Percentiles rank a stretch among this genome's conserved stretches.
Evolutionary conservation across 495 filamentous ascomycete genomes (phyloP).

Genomic region (Neurospora sp.): DNA sequence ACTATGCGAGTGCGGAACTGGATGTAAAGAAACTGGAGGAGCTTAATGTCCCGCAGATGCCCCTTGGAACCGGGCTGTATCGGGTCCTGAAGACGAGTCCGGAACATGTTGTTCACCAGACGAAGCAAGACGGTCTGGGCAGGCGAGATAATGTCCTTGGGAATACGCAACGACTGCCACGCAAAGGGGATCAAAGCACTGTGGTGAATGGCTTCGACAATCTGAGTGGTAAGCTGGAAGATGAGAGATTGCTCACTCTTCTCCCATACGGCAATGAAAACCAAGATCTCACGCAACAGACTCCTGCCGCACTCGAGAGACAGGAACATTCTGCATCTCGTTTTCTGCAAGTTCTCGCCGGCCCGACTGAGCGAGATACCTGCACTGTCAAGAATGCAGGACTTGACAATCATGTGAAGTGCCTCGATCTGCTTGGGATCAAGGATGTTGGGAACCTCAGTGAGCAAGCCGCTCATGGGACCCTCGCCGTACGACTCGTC

Average conservation of each 20-base stretch:
- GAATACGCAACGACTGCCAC: constrained; percentile 80
- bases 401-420: constrained; percentile 88
- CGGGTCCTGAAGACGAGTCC: constrained; percentile 52
- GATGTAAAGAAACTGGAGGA: constrained; percentile 83
- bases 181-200: constrained; percentile 82
- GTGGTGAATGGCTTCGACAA: constrained; percentile 82
- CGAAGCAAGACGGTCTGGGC: constrained; percentile 88
- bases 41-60: constrained; percentile 39
- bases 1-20: constrained; percentile 87
- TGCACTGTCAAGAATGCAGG: constrained; percentile 68
- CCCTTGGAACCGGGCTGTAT: constrained; percentile 38
- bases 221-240: constrained; percentile 90
- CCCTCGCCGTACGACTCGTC: constrained; percentile 74
- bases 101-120: constrained; percentile 80
- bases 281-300: constrained; percentile 77
- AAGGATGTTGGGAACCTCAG: constrained; percentile 87
- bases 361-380: constrained; percentile 41
- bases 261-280: constrained; percentile 96
- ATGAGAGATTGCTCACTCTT: constrained; percentile 83
- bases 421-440: constrained; percentile 91
- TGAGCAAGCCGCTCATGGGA: constrained; percentile 75
- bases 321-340: constrained; percentile 77
- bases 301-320: constrained; percentile 81
- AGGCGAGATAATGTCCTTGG: constrained; percentile 91
- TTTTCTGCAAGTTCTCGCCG: constrained; percentile 69